A percentile compares a stretch with the other conserved stretches of the same genome.
These are phyloP conservation scores for Aphanomyces invadans DNA, from an alignment of 352 stramenopile species.

Conservation along the genomic window DNA sequence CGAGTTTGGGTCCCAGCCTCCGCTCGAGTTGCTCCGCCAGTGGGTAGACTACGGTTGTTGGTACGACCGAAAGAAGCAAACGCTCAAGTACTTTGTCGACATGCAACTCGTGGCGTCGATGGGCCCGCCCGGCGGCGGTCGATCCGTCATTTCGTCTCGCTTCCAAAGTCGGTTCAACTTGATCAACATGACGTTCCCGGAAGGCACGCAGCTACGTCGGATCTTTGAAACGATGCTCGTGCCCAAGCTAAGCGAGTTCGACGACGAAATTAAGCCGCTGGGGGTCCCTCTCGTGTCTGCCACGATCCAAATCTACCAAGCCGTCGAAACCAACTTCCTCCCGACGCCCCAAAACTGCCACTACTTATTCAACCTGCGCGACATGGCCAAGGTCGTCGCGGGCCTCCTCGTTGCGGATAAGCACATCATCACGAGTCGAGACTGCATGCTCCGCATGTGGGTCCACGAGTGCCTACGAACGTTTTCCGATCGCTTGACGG, in stretches of 20 bases:
- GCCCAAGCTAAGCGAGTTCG: slow-evolving; percentile 76
- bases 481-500: slow-evolving; percentile 88
- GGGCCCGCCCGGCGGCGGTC: slow-evolving; percentile 75
- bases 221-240: slow-evolving; percentile 88
- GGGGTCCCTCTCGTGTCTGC: slow-evolving; percentile 56
- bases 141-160: slow-evolving; percentile 81
- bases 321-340: slow-evolving; percentile 77
- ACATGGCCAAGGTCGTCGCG: slow-evolving; percentile 86
- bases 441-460: slow-evolving; percentile 81
- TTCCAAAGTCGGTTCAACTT: slow-evolving; percentile 90
- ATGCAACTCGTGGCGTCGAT: slow-evolving; percentile 87
- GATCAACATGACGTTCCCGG: slow-evolving; percentile 84
- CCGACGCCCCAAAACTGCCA: slow-evolving; percentile 84
- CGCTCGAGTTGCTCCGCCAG: slow-evolving; percentile 85
- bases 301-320: slow-evolving; percentile 84
- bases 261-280: slow-evolving; percentile 83
- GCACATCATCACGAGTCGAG: slow-evolving; percentile 52
- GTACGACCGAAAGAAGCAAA: slow-evolving; percentile 89
- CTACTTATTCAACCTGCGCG: slow-evolving; percentile 85
- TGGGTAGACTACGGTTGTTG: slow-evolving; percentile 90
- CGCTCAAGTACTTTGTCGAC: slow-evolving; percentile 87
- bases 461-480: slow-evolving; percentile 85
- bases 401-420: slow-evolving; percentile 72
- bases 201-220: slow-evolving; percentile 71
- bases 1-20: slow-evolving; percentile 85